Percentiles rank a stretch among this genome's conserved stretches.
Conservation (phyloP, 345 rosid species). For the Salix exigua region DNA sequence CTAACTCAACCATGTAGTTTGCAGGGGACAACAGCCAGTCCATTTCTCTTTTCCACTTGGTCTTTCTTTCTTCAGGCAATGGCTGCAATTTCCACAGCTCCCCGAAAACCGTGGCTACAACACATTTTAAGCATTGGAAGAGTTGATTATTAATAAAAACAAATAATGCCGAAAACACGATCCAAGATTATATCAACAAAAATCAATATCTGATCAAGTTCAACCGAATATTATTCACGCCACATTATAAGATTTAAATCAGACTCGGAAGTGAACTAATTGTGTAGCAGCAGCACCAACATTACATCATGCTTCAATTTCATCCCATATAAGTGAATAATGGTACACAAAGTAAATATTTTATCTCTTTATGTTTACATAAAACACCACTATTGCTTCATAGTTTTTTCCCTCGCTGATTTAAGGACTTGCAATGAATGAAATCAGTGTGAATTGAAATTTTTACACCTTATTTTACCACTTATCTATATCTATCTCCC, state of each 20-base stretch:
- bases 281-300: not conserved
- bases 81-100: constrained; percentile 98
- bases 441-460: not conserved
- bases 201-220: not conserved
- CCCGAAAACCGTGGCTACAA: constrained; percentile 80
- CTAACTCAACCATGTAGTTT: constrained; percentile 90
- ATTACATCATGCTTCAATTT: not conserved
- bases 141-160: not conserved
- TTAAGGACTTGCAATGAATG: not conserved
- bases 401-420: not conserved
- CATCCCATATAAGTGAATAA: not conserved
- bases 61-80: constrained; percentile 64
- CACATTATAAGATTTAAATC: not conserved
- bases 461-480: not conserved
- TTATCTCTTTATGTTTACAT: not conserved
- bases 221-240: not conserved
- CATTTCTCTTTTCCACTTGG: constrained; percentile 84
- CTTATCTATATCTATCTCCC: not conserved
- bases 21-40: constrained; percentile 96
- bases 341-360: not conserved
- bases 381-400: not conserved
- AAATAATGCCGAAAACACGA: not conserved
- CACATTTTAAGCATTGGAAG: not conserved
- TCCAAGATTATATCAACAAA: not conserved
- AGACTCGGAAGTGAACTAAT: not conserved